Percentiles rank a stretch among this genome's conserved stretches.
Conservation (phyloP, 805 yeast genomes). For the Komagataella kurtzmanii region DNA sequence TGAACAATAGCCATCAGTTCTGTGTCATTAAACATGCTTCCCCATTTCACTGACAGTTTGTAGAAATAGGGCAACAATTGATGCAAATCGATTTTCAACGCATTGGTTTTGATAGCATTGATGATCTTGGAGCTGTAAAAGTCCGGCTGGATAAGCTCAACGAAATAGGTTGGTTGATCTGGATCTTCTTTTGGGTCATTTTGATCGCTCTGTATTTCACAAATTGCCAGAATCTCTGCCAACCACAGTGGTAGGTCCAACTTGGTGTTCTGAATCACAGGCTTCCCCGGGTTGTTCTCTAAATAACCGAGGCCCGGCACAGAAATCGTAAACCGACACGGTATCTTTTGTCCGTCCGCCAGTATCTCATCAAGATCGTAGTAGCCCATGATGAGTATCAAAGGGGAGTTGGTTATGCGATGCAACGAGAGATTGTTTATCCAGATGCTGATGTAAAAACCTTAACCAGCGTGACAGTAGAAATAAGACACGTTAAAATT, state of each 20-base stretch:
- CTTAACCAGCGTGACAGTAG: background rate
- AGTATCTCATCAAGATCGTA: constrained; percentile 70
- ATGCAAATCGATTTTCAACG: constrained; percentile 54
- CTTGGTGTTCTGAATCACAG: constrained; percentile 44
- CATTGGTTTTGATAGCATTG: constrained; percentile 72
- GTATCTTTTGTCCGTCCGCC: constrained; percentile 60
- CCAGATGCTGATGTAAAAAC: background rate
- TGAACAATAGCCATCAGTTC: constrained; percentile 35
- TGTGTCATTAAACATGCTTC: constrained; percentile 50
- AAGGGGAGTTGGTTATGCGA: background rate
- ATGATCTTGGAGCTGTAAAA: constrained; percentile 50
- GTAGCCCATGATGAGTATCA: constrained; percentile 21
- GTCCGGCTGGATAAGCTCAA: constrained; percentile 61
- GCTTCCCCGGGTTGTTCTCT: constrained; percentile 61
- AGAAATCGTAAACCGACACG: constrained; percentile 63
- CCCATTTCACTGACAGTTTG: constrained; percentile 65
- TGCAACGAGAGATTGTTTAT: background rate
- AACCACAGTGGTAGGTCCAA: constrained; percentile 83
- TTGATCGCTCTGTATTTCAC: constrained; percentile 13
- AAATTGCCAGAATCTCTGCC: constrained; percentile 61
- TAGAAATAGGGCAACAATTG: constrained; percentile 56
- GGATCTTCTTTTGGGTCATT: constrained; percentile 16
- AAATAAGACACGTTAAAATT: background rate
- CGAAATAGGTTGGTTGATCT: constrained; percentile 31
- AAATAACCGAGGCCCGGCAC: constrained; percentile 85